These are phyloP conservation scores for Termitomyces sp. DNA, from an alignment of 768 basidiomycete genomes.

Conservation along the genomic window DNA sequence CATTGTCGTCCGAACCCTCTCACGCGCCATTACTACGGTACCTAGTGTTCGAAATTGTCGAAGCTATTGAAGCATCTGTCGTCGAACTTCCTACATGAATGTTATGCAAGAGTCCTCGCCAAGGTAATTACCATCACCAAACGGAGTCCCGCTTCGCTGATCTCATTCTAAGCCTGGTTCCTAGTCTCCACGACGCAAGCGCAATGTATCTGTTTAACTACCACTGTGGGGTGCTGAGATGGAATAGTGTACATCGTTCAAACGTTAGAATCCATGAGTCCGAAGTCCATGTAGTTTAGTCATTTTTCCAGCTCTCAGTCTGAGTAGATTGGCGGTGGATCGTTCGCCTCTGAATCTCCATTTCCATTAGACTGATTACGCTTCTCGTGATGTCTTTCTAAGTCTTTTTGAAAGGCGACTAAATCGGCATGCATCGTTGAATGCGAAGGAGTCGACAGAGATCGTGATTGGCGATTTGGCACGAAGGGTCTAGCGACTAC, in stretches of 20 bases:
- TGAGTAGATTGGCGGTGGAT: conserved; percentile 8
- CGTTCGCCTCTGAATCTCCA: conserved; percentile 2
- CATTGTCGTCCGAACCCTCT: conserved; percentile 7
- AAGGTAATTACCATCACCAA: not conserved
- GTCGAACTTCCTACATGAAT: conserved; percentile 4
- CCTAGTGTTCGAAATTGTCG: conserved; percentile 18
- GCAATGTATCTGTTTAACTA: conserved; percentile 1
- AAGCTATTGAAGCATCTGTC: conserved; percentile 10
- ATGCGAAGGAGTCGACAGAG: not conserved
- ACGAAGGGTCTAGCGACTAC: not conserved
- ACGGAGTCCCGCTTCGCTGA: conserved; percentile 5
- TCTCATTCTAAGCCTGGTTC: not conserved
- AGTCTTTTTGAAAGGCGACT: not conserved
- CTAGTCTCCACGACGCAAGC: not conserved
- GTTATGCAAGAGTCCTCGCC: conserved; percentile 1
- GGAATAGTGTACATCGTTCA: not conserved
- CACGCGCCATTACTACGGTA: conserved; percentile 19
- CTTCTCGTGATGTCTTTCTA: conserved; percentile 10
- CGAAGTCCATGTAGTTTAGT: not conserved
- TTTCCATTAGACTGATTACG: conserved; percentile 7
- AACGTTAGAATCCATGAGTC: not conserved
- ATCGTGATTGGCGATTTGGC: not conserved
- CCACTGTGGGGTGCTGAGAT: not conserved
- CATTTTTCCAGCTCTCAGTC: not conserved
- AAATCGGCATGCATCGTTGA: not conserved